Evolutionary conservation across 352 stramenopile species (phyloP).

Genomic region (Phytophthora megakarya): DNA sequence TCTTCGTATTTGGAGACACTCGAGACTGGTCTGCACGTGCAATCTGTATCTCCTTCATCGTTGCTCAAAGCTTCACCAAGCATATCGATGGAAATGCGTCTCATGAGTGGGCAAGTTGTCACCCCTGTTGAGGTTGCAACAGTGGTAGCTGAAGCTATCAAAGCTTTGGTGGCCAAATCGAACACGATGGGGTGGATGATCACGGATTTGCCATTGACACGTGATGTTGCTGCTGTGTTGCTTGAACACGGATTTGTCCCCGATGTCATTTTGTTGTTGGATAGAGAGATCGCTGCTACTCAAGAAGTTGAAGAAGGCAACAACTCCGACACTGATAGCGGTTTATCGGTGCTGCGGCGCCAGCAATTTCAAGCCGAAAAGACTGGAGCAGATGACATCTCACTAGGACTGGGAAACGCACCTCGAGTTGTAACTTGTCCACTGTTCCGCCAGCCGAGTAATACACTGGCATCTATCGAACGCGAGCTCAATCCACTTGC

Average conservation of each 20-base stretch:
- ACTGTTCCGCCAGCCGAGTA: slow-evolving; percentile 28
- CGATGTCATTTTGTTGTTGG: slow-evolving; percentile 53
- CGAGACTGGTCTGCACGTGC: slow-evolving; percentile 18
- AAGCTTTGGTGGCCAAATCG: slow-evolving; percentile 20
- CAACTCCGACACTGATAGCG: neutral
- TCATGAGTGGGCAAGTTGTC: slow-evolving; percentile 45
- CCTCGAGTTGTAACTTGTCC: slow-evolving; percentile 33
- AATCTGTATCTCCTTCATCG: slow-evolving; percentile 34
- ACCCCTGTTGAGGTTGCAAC: slow-evolving; percentile 22
- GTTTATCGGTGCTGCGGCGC: slow-evolving; percentile 26
- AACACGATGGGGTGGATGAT: slow-evolving; percentile 51
- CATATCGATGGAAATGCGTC: slow-evolving; percentile 43
- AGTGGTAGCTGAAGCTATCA: slow-evolving; percentile 31
- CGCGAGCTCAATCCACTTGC: slow-evolving; percentile 45
- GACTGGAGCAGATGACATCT: slow-evolving; percentile 15
- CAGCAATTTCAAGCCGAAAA: slow-evolving; percentile 39
- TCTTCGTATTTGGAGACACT: slow-evolving; percentile 30
- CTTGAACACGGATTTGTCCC: slow-evolving; percentile 52
- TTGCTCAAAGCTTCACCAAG: slow-evolving; percentile 34
- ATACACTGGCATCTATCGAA: slow-evolving; percentile 40
- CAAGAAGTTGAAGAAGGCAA: slow-evolving; percentile 19
- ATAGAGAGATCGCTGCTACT: slow-evolving; percentile 30
- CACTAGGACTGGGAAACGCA: slow-evolving; percentile 14
- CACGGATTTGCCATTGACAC: slow-evolving; percentile 48
- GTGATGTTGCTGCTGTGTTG: slow-evolving; percentile 41